Evolutionary conservation across 148 eudicot species (phyloP).

Genomic region (Suaeda aralocaspica): DNA sequence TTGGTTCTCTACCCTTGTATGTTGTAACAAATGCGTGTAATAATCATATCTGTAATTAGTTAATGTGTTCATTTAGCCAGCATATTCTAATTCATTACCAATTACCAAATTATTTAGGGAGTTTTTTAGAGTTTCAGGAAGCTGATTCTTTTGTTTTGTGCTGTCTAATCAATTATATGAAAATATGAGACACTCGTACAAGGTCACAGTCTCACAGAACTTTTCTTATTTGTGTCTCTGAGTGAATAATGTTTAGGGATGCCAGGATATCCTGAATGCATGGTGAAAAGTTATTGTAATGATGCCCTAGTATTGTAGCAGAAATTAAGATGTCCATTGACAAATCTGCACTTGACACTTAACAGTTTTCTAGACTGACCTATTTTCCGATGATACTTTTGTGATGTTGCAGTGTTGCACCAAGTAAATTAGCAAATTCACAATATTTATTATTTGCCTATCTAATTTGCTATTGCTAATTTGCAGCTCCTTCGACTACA

Average conservation of each 20-base stretch:
- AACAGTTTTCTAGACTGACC: background rate
- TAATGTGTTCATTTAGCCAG: background rate
- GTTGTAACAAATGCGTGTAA: no score
- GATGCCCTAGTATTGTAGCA: background rate
- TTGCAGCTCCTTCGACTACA: conserved; percentile 76
- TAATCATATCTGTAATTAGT: no score
- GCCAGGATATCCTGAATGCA: background rate
- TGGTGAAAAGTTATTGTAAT: background rate
- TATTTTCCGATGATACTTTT: conserved; percentile 1
- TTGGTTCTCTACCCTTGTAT: no score
- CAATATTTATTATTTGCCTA: background rate
- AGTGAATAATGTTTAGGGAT: background rate
- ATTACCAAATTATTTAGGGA: background rate
- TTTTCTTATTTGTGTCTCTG: background rate
- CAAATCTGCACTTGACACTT: background rate
- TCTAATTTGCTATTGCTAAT: conserved; percentile 7
- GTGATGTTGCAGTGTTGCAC: no score
- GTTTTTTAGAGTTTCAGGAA: no score
- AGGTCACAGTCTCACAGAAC: background rate
- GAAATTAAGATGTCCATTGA: background rate
- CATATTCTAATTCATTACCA: background rate
- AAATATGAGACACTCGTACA: background rate
- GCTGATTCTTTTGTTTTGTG: no score
- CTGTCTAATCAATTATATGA: no score
- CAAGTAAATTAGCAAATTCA: background rate